These are phyloP conservation scores for Rhytidiadelphus loreus DNA, from an alignment of 225 moss, liverwort and hornwort species.

Conservation along the genomic window DNA sequence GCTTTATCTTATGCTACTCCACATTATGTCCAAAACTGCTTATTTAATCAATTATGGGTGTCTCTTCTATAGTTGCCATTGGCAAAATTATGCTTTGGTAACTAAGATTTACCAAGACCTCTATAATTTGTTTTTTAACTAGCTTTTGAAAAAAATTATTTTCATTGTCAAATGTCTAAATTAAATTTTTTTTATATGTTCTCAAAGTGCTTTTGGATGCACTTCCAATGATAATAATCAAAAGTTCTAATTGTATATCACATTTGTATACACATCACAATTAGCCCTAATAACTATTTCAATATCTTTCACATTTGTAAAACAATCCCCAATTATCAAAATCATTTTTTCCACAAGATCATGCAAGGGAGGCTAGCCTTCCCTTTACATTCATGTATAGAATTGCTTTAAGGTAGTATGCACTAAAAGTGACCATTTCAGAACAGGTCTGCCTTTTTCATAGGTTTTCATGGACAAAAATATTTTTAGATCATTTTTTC, in stretches of 20 bases:
- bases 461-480: too few species aligned
- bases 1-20: too few species aligned
- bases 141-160: not conserved
- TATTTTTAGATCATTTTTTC: too few species aligned
- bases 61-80: too few species aligned
- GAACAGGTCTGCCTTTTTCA: too few species aligned
- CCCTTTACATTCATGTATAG: not conserved
- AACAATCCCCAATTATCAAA: not conserved
- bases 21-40: too few species aligned
- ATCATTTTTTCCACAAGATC: not conserved
- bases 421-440: too few species aligned
- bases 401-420: too few species aligned
- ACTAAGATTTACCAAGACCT: not conserved
- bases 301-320: not conserved
- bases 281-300: not conserved
- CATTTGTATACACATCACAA: not conserved
- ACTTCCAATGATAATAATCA: not conserved
- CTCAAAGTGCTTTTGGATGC: not conserved
- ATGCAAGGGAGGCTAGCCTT: not conserved
- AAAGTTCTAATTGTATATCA: not conserved
- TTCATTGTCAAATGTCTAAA: not conserved
- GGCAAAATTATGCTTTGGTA: not conserved
- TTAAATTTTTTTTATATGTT: too few species aligned
- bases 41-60: too few species aligned
- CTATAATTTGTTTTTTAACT: not conserved